Base-by-base conservation (phyloP, 2,329 filamentous ascomycete genomes). In the Cercospora sp. region DNA sequence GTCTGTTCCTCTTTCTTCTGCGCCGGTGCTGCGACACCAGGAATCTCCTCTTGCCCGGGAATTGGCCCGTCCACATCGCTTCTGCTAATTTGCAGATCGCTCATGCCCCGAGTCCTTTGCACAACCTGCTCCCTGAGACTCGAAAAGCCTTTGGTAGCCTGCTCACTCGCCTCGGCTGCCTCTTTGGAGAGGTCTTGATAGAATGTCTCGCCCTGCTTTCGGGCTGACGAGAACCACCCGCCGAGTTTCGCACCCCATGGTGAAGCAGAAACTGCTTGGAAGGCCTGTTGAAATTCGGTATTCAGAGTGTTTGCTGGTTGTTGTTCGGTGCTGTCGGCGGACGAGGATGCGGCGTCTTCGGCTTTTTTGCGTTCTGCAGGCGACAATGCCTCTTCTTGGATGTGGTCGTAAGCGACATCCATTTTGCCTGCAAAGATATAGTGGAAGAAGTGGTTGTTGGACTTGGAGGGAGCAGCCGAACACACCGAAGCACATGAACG, bases 331-430 rank as follows among this genome's bases (percentile, higher is more conserved):
- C 66, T 73, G 26, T 64, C 62, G 20, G 51, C 33, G 12, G 63
- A 65, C 20, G 66, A 57, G 18, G 57, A 53, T 58, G 62, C 63
- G 13, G 63, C 53, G 8, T 65, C 40, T 36, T 60, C 36, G 26
- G 40, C 63, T 30, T 65, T 65, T 30, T 60, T 60, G 53, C 82
- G 81, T 69, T 87, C 83, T 68, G 84, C 78, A 4, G 82, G 80
- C 28, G 82, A 81, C 73, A 92, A 86, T 62, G 88, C 87, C 79
- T 95, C 90, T 83, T 97, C 93, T 78, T 93, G 90, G 76, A 98
- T 97, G 80, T 97, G 93, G 78, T 99, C 95, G 86, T 98, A 99
- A 55, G 94, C 94, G 77, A 96, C 86, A 87, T 99, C 95, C 95
- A 99, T 98, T 10, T 58, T 58, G 23, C 4, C 10, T 18, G 53